phyloP scores from a whole-genome alignment of 768 basidiomycete species.

The Termitomyces titanicus region DNA sequence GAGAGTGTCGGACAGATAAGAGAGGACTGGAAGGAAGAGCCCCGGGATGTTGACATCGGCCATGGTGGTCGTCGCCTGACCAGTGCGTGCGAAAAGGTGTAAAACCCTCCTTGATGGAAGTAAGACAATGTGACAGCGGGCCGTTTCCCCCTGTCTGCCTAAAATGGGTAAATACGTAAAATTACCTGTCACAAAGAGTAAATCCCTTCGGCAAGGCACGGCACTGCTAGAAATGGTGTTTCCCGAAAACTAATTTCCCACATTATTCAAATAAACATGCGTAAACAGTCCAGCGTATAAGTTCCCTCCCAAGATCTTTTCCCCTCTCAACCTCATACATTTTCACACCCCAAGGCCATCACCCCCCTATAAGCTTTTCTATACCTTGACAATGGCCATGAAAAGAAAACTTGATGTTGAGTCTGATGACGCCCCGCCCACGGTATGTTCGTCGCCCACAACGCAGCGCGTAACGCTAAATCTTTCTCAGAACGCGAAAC shows the following conservation, averaged over 20 bases:
- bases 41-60: slow-evolving; percentile 35
- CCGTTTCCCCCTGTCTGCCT: neutral
- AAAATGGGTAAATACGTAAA: neutral
- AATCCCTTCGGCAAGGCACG: neutral
- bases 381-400: slow-evolving; percentile 48
- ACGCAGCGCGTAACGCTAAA: slow-evolving; percentile 17
- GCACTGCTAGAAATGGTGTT: slow-evolving; percentile 3
- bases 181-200: no score
- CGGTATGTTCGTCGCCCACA: slow-evolving; percentile 31
- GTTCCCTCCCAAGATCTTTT: slow-evolving; percentile 16
- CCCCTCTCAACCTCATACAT: slow-evolving; percentile 14
- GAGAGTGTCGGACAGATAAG: slow-evolving; percentile 49
- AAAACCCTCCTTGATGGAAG: neutral
- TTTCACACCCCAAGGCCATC: slow-evolving; percentile 12
- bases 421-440: slow-evolving; percentile 46
- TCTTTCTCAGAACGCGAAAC: slow-evolving; percentile 50
- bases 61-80: slow-evolving; percentile 18
- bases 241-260: slow-evolving; percentile 4
- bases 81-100: neutral
- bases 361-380: slow-evolving; percentile 12
- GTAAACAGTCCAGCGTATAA: slow-evolving; percentile 25
- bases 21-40: slow-evolving; percentile 50
- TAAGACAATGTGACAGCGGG: neutral
- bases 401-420: slow-evolving; percentile 75
- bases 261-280: slow-evolving; percentile 13